Evolutionary conservation across 805 yeast species (phyloP), one percentile per base, ranked within the genome.

Genomic region (Dipodascopsis tothii): DNA sequence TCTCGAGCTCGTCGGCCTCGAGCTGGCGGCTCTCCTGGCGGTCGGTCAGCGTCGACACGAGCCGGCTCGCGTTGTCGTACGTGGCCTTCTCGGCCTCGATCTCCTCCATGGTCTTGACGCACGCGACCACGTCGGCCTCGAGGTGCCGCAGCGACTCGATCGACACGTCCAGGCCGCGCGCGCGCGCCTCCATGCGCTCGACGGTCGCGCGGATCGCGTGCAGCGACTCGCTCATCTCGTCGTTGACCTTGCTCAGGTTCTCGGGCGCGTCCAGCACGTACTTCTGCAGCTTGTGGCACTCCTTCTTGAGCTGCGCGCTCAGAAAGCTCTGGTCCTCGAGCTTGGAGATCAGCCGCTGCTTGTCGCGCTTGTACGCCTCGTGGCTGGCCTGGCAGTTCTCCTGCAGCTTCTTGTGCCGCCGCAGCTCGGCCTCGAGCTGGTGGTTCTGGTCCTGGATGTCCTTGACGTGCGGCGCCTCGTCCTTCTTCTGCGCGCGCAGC

Each of bases 261-360:
- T 70, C 74, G 9, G 83, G 77, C 23, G 83, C 76, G 34, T 79
- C 79, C 33, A 74, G 71, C 2, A 80, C 68, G 54, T 80, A 81
- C 25, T 73, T 72, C 45, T 73, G 71, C 41, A 84, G 64, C 48
- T 74, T 75, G 28, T 78, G 84, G 19, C 77, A 61, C 40, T 78
- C 80, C 39, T 75, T 73, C 41, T 71, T 74, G 2, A 77, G 37
- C 44, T 80, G 85, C 11, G 74, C 62, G 16, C 77, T 65, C 35
- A 78, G 61, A 44, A 74, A 78, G 45, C 74, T 77, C 43, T 73
- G 72, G 47, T 78, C 79, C 52, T 83, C 85, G 5, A 81, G 60
- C 43, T 75, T 73, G 37, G 74, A 73, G 16, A 79, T 69, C 42
- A 81, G 59, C 33, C 73, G 62, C n/a, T 68, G 63, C 59, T 84